Conservation (phyloP, 108 stramenopile species). For the Cyclotella kingstonii region DNA sequence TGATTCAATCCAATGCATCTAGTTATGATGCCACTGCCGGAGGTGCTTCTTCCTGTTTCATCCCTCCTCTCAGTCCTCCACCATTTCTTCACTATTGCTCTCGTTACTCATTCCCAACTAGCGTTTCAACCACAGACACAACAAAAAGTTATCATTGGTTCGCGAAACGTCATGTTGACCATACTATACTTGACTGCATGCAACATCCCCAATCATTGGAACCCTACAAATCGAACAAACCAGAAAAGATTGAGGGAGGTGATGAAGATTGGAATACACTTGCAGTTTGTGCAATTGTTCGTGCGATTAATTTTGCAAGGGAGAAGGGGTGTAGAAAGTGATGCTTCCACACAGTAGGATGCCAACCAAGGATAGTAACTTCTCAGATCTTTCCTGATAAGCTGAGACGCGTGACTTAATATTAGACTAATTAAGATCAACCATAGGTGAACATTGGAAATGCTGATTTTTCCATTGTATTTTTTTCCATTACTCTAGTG, state of each 20-base stretch:
- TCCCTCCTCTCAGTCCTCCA: slow-evolving; percentile 39
- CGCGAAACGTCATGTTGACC: slow-evolving; percentile 50
- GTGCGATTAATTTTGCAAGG: slow-evolving; percentile 44
- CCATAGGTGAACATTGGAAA: too few species aligned
- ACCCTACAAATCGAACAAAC: slow-evolving; percentile 29
- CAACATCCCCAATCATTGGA: slow-evolving; percentile 10
- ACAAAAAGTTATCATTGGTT: slow-evolving; percentile 35
- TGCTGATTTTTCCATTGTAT: too few species aligned
- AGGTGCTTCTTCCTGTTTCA: slow-evolving; percentile 43
- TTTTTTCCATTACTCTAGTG: too few species aligned
- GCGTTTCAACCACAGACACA: not conserved
- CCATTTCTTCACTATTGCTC: slow-evolving; percentile 58
- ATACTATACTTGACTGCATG: slow-evolving; percentile 44
- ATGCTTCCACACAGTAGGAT: too few species aligned
- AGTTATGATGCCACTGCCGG: slow-evolving; percentile 3
- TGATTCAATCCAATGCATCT: slow-evolving; percentile 11
- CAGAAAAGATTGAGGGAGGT: slow-evolving; percentile 22
- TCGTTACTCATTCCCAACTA: slow-evolving; percentile 40
- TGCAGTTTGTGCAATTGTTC: slow-evolving; percentile 41
- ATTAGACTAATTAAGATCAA: too few species aligned
- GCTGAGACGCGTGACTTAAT: too few species aligned
- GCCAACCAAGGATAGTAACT: too few species aligned
- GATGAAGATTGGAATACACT: slow-evolving; percentile 48
- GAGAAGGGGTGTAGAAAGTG: slow-evolving; percentile 33
- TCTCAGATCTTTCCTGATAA: too few species aligned